Evolutionary conservation across 805 yeast genomes (phyloP), one percentile per base, ranked within the genome.

Genomic region (Saccharomycopsis sp.): DNA sequence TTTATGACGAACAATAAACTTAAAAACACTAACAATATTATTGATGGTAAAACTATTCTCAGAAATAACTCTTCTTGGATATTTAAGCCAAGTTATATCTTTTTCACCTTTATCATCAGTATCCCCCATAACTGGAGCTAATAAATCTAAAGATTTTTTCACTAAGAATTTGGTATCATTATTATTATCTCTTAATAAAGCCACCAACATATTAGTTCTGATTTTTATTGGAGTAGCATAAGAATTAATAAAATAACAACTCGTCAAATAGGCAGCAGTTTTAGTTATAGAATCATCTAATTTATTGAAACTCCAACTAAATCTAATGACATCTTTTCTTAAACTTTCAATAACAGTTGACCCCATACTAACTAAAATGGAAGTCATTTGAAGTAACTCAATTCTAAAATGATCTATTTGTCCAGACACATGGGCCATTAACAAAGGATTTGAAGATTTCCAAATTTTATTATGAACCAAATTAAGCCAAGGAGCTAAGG

Each of bases 261-360:
- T 87, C 0, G 89, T 76, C 26, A 87, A 84, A 55, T 88, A 88
- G 0, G 97, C 96, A 3, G 92, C 84, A 50, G 87, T 95, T 54
- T 92, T 92, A 20, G 94, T 76, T 37, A 87, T 72, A 39, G 78
- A 71, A 55, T 92, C 99, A 47, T 88, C 96, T 21, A 88, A 61
- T 50, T 86, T 85, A 53, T 92, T 79, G 53, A 79, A 83, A 49
- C 84, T 82, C 98, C 98, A 92, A 50, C 87, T 82, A 62, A 87
- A 92, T 56, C 85, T 86, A 57, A 92, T 85, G 33, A 94, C 75
- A 50, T 88, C 95, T 54, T 87, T 89, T 31, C 84, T 69, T 47
- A 74, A 69, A 13, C 74, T 80, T 5, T 70, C 62, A 21, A 85
- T 68, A 6, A 67, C 58, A 0, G 62, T 57, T 0, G 94, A 76